These are phyloP conservation scores for Penicillium flavigenum DNA, from an alignment of 495 filamentous ascomycete genomes.

Conservation along the genomic window DNA sequence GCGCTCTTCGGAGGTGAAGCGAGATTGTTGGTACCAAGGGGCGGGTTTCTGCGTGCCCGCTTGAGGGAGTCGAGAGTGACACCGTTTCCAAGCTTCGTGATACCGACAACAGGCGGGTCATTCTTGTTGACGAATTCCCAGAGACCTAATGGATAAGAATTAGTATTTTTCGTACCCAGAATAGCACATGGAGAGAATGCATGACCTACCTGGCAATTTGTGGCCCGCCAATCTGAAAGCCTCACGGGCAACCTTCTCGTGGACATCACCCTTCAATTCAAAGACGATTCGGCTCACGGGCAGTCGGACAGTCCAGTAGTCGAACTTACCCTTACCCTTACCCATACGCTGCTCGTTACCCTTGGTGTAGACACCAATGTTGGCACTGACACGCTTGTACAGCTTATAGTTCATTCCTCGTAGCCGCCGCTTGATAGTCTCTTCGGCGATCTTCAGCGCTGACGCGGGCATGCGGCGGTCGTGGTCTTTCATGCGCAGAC, in stretches of 20 bases:
- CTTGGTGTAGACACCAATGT: slow-evolving; percentile 90
- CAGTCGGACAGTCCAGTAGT: slow-evolving; percentile 90
- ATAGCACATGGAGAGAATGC: neutral
- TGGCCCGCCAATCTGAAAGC: slow-evolving; percentile 91
- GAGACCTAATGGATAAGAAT: slow-evolving; percentile 57
- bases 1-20: slow-evolving; percentile 36
- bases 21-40: slow-evolving; percentile 42
- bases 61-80: slow-evolving; percentile 77
- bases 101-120: slow-evolving; percentile 85
- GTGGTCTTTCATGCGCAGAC: slow-evolving; percentile 89
- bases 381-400: slow-evolving; percentile 86
- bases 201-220: slow-evolving; percentile 85
- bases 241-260: slow-evolving; percentile 93
- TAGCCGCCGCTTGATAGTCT: slow-evolving; percentile 83
- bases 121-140: slow-evolving; percentile 94
- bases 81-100: slow-evolving; percentile 85
- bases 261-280: slow-evolving; percentile 85
- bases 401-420: slow-evolving; percentile 90
- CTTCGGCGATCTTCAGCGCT: slow-evolving; percentile 84
- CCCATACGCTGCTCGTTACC: slow-evolving; percentile 98
- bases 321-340: slow-evolving; percentile 96
- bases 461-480: slow-evolving; percentile 85
- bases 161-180: slow-evolving; percentile 19
- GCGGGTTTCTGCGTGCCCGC: slow-evolving; percentile 67
- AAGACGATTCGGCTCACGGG: slow-evolving; percentile 86